phyloP scores from a whole-genome alignment of 2,329 filamentous ascomycete species.

The Fusarium incarnatum region DNA sequence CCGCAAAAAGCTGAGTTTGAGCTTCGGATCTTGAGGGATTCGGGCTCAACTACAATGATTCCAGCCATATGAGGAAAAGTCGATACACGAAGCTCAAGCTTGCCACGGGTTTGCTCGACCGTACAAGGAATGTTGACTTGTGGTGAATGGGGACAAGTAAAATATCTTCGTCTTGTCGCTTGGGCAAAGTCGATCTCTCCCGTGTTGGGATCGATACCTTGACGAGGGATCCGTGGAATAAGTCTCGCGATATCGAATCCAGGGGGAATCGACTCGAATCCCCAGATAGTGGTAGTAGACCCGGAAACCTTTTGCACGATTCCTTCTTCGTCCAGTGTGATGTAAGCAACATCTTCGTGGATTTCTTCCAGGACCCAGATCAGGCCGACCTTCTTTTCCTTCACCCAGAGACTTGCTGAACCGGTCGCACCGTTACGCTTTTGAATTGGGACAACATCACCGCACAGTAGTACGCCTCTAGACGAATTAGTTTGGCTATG shows the following conservation, averaged over 20 bases:
- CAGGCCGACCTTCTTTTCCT: constrained; percentile 91
- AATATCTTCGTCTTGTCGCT: constrained; percentile 78
- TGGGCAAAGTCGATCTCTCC: constrained; percentile 83
- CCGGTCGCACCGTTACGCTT: constrained; percentile 94
- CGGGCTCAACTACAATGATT: constrained; percentile 90
- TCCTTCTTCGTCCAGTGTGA: constrained; percentile 83
- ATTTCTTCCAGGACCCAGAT: constrained; percentile 99
- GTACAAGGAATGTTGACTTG: constrained; percentile 86
- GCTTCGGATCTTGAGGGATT: constrained; percentile 83
- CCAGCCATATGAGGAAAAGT: constrained; percentile 98
- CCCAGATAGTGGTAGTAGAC: constrained; percentile 89
- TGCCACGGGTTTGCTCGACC: constrained; percentile 76
- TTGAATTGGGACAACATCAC: constrained; percentile 97
- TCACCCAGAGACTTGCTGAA: constrained; percentile 97
- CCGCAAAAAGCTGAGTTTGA: constrained; percentile 96
- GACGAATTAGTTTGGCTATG: constrained; percentile 81
- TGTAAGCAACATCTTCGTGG: constrained; percentile 86
- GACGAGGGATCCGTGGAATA: constrained; percentile 83
- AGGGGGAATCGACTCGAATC: constrained; percentile 71
- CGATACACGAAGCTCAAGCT: constrained; percentile 82
- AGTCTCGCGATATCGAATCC: constrained; percentile 82
- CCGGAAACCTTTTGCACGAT: constrained; percentile 76
- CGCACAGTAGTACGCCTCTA: constrained; percentile 89
- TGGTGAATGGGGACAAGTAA: constrained; percentile 83
- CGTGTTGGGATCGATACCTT: constrained; percentile 75